phyloP scores from a whole-genome alignment of 495 filamentous ascomycete genomes.

The Opeltia flavorubescens region DNA sequence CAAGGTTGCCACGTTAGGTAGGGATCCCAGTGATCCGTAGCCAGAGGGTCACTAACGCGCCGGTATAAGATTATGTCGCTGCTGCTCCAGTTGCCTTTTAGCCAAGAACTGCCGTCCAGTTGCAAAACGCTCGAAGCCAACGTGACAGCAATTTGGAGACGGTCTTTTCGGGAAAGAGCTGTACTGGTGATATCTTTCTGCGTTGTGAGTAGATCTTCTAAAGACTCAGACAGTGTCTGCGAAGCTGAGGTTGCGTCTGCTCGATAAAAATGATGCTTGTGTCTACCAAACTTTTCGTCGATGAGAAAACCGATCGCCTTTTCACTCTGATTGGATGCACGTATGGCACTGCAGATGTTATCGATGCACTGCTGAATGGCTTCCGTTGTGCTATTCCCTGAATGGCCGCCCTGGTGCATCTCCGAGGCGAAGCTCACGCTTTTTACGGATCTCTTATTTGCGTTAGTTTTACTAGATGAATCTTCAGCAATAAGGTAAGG shows the following conservation, averaged over 20 bases:
- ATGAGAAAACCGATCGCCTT: constrained; percentile 2
- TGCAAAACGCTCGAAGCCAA: constrained; percentile 24
- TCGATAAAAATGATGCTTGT: constrained; percentile 1
- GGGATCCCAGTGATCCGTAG: neutral
- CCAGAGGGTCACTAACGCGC: neutral
- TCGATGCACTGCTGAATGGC: neutral
- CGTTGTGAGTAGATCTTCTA: constrained; percentile 2
- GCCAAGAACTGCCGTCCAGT: constrained; percentile 25
- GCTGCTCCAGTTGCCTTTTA: constrained; percentile 17
- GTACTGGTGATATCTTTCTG: neutral
- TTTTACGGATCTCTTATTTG: neutral
- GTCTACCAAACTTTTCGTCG: neutral
- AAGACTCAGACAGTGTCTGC: neutral
- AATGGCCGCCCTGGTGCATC: neutral
- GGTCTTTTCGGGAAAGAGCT: constrained; percentile 13
- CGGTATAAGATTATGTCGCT: constrained; percentile 16
- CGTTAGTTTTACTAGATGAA: neutral
- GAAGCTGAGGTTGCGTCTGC: neutral
- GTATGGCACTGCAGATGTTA: constrained; percentile 5
- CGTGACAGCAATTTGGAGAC: constrained; percentile 20
- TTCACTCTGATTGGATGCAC: neutral
- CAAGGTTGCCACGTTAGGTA: constrained; percentile 6
- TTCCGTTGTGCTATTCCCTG: neutral
- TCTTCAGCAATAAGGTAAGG: neutral
- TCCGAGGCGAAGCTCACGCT: neutral